phyloP scores from a whole-genome alignment of 257 asterid genomes.

The Primulina huaijiensis region DNA sequence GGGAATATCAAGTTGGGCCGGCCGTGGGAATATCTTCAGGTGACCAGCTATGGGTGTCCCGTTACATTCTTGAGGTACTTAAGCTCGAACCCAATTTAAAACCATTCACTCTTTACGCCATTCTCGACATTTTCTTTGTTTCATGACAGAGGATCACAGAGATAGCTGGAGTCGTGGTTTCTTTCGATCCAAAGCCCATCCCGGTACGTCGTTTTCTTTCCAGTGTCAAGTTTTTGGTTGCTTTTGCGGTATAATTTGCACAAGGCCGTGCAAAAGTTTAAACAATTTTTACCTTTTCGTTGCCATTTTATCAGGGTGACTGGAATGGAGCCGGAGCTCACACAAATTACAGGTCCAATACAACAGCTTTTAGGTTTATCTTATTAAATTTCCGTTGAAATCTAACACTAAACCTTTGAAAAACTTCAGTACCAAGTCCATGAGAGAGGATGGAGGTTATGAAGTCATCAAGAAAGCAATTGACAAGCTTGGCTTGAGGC shows the following conservation, averaged over 20 bases:
- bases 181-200: neutral
- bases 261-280: too few relatives aligned
- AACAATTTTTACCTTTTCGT: too few relatives aligned
- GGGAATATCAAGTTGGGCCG: neutral
- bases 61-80: neutral
- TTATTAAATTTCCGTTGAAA: neutral
- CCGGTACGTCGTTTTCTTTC: neutral
- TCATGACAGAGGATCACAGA: neutral
- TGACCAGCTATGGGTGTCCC: neutral
- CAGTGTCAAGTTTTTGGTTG: neutral
- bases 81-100: neutral
- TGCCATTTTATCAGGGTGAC: neutral
- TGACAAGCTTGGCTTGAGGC: neutral
- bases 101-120: neutral
- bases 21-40: neutral
- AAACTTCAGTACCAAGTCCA: neutral
- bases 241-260: neutral
- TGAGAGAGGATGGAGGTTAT: constrained; percentile 13
- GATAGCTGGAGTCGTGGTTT: neutral
- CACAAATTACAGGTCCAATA: neutral
- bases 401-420: neutral
- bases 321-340: neutral
- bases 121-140: neutral
- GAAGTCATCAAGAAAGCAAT: constrained; percentile 13
- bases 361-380: neutral